These are phyloP conservation scores for Croton laevigatus DNA, from an alignment of 441 rosid genomes.

Conservation along the genomic window DNA sequence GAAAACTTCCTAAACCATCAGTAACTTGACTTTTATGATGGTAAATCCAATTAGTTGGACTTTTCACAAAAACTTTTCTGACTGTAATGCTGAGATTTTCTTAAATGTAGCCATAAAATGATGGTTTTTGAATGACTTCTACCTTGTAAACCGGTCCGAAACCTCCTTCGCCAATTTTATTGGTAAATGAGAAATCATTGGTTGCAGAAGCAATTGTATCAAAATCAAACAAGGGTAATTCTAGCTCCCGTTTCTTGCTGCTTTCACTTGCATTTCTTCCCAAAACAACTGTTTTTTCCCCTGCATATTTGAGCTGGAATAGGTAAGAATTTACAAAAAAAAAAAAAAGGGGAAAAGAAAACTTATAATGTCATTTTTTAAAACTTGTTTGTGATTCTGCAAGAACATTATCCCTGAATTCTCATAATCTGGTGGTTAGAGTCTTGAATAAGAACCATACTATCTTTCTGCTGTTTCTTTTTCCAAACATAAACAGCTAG, in stretches of 20 bases:
- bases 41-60: not conserved
- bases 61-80: not conserved
- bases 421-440: not conserved
- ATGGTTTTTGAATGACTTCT: no score
- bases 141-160: constrained; percentile 2
- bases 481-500: not conserved
- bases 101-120: not conserved
- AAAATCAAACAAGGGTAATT: not conserved
- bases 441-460: not conserved
- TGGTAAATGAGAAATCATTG: not conserved
- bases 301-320: not conserved
- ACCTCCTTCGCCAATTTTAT: not conserved
- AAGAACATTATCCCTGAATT: not conserved
- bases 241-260: not conserved
- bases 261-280: not conserved
- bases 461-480: not conserved
- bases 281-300: not conserved
- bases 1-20: not conserved
- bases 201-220: not conserved
- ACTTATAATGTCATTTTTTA: no score
- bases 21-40: not conserved
- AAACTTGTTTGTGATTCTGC: not conserved
- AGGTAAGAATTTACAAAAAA: not conserved
- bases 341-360: no score
- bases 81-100: not conserved